Evolutionary conservation across 768 basidiomycete genomes (phyloP).

Genomic region (Myochromella boudieri): DNA sequence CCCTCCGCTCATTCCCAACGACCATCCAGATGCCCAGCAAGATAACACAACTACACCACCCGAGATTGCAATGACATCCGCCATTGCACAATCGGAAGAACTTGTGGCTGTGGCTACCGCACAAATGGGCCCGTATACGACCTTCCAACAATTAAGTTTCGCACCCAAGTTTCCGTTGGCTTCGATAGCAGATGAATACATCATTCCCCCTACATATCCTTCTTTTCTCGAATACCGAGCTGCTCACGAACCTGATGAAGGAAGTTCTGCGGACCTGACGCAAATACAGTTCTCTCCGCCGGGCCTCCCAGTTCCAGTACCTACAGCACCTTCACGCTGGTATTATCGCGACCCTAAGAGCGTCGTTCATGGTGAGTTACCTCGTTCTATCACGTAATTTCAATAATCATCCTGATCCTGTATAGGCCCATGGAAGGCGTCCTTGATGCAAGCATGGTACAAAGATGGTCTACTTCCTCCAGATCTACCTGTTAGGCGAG

Average conservation of each 20-base stretch:
- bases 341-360: conserved; percentile 83
- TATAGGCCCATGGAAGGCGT: conserved; percentile 84
- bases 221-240: conserved; percentile 72
- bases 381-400: not conserved
- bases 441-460: conserved; percentile 88
- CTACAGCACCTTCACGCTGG: conserved; percentile 72
- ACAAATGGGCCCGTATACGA: conserved; percentile 82
- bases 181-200: conserved; percentile 85
- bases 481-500: conserved; percentile 77
- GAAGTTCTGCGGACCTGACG: conserved; percentile 45
- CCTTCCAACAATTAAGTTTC: conserved; percentile 87
- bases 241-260: conserved; percentile 58
- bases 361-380: conserved; percentile 66
- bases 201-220: conserved; percentile 89
- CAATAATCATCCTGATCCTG: conserved; percentile 1
- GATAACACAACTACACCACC: conserved; percentile 27
- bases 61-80: conserved; percentile 33
- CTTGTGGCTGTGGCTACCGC: conserved; percentile 64
- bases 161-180: conserved; percentile 88
- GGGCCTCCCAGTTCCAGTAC: conserved; percentile 71
- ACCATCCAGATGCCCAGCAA: conserved; percentile 39
- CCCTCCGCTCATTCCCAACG: conserved; percentile 40
- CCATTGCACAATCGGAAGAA: conserved; percentile 60
- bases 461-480: conserved; percentile 81
- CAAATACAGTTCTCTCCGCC: conserved; percentile 77